Evolutionary conservation across 148 eudicot species (phyloP).

Genomic region (Persicaria tinctoria): DNA sequence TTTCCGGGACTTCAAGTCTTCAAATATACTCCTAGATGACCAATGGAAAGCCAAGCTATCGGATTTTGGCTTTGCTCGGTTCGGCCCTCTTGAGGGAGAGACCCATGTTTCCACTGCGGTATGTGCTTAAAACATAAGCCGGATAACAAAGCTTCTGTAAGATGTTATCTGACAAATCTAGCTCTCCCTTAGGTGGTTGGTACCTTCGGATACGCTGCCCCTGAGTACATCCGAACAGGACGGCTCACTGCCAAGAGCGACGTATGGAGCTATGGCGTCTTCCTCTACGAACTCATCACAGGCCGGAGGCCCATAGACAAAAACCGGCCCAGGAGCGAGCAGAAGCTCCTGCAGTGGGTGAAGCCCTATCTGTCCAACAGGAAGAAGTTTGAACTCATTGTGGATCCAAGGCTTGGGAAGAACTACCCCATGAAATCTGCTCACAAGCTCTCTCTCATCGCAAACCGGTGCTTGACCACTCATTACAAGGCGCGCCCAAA

Average conservation of each 20-base stretch:
- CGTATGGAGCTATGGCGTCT: slow-evolving; percentile 67
- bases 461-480: slow-evolving; percentile 40
- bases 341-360: slow-evolving; percentile 49
- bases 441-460: slow-evolving; percentile 39
- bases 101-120: slow-evolving; percentile 60
- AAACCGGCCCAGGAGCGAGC: slow-evolving; percentile 45
- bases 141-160: too few species aligned
- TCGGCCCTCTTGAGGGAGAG: slow-evolving; percentile 49
- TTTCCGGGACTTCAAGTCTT: slow-evolving; percentile 57
- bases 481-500: slow-evolving; percentile 44
- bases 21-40: slow-evolving; percentile 49
- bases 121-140: slow-evolving; percentile 17
- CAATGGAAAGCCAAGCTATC: slow-evolving; percentile 57
- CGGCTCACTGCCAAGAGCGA: slow-evolving; percentile 54
- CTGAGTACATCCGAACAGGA: slow-evolving; percentile 61
- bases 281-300: slow-evolving; percentile 57
- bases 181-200: slow-evolving; percentile 37
- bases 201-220: slow-evolving; percentile 60
- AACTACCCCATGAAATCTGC: slow-evolving; percentile 36
- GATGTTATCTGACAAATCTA: neutral
- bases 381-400: slow-evolving; percentile 30
- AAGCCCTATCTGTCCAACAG: slow-evolving; percentile 39
- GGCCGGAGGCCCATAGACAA: slow-evolving; percentile 51
- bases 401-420: slow-evolving; percentile 46
- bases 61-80: slow-evolving; percentile 51